Percentiles rank a stretch among this genome's conserved stretches.
phyloP scores from a whole-genome alignment of 2,329 filamentous ascomycete genomes.

The Coniochaeta sp. region DNA sequence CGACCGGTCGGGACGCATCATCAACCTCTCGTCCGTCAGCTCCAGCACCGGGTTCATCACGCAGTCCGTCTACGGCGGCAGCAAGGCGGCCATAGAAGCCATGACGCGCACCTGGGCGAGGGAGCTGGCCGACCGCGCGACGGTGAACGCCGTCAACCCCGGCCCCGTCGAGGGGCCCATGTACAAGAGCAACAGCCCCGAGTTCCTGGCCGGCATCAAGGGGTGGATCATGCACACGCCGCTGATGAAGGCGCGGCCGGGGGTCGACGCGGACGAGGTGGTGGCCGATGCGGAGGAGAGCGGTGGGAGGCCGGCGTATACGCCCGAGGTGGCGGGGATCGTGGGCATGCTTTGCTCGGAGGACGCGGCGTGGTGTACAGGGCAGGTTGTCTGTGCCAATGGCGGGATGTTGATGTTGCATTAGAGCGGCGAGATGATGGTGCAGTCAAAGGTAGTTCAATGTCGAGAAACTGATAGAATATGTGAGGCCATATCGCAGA shows the following conservation, averaged over 20 bases:
- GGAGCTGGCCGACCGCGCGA: constrained; percentile 44
- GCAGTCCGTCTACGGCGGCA: constrained; percentile 50
- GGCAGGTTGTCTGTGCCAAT: constrained; percentile 73
- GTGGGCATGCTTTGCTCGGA: constrained; percentile 67
- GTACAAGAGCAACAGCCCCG: constrained; percentile 35
- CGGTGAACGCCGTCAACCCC: constrained; percentile 51
- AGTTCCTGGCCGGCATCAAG: constrained; percentile 33
- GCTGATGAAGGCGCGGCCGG: constrained; percentile 51
- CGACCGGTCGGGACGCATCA: constrained; percentile 53
- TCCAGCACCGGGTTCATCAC: constrained; percentile 44
- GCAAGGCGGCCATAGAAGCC: constrained; percentile 50
- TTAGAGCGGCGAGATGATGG: constrained; percentile 10
- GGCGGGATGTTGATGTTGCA: constrained; percentile 55
- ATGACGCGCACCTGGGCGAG: constrained; percentile 53
- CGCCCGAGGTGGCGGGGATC: constrained; percentile 65
- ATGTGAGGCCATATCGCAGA: neutral
- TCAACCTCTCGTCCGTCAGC: constrained; percentile 48
- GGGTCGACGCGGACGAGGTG: constrained; percentile 53
- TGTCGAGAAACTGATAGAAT: neutral
- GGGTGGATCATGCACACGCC: constrained; percentile 47
- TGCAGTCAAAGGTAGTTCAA: neutral
- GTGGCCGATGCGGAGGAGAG: constrained; percentile 49
- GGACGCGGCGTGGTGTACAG: constrained; percentile 72
- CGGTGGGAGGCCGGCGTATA: constrained; percentile 55
- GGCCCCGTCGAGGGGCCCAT: constrained; percentile 47